These are phyloP conservation scores for Fusarium redolens DNA, from an alignment of 2,329 filamentous ascomycete genomes.

Conservation along the genomic window DNA sequence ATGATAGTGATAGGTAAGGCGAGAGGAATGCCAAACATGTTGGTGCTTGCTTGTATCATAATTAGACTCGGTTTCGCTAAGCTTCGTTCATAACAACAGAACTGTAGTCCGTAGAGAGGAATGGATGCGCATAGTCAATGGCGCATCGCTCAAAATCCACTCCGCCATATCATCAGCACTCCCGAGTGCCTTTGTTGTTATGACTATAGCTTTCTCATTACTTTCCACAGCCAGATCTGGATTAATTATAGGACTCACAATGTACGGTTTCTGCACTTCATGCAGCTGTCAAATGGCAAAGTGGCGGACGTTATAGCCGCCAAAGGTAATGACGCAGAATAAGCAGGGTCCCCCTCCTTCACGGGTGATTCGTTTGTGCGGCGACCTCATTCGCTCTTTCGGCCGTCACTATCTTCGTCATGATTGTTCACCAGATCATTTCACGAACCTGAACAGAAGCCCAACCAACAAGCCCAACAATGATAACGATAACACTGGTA, in stretches of 20 bases:
- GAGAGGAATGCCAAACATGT: fast-evolving
- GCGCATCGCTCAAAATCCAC: not conserved
- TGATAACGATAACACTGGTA: fast-evolving
- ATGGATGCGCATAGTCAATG: not conserved
- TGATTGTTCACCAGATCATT: fast-evolving
- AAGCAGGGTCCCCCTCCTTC: too few species aligned
- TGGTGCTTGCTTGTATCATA: fast-evolving
- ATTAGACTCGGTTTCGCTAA: fast-evolving
- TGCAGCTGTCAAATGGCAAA: too few species aligned
- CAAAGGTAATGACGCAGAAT: not conserved
- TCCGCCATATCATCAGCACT: not conserved
- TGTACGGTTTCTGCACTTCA: too few species aligned
- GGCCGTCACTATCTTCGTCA: too few species aligned
- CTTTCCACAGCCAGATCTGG: not conserved
- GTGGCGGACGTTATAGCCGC: not conserved
- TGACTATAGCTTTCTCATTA: fast-evolving
- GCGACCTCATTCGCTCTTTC: not conserved
- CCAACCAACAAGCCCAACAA: fast-evolving
- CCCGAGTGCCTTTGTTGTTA: fast-evolving
- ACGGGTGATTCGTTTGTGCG: too few species aligned
- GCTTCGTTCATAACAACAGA: fast-evolving
- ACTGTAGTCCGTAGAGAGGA: fast-evolving
- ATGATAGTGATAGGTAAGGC: too few species aligned
- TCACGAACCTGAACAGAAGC: fast-evolving
- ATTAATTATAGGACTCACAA: too few species aligned